Evolutionary conservation across 441 rosid species (phyloP).

Genomic region (Metrosideros polymorpha): DNA sequence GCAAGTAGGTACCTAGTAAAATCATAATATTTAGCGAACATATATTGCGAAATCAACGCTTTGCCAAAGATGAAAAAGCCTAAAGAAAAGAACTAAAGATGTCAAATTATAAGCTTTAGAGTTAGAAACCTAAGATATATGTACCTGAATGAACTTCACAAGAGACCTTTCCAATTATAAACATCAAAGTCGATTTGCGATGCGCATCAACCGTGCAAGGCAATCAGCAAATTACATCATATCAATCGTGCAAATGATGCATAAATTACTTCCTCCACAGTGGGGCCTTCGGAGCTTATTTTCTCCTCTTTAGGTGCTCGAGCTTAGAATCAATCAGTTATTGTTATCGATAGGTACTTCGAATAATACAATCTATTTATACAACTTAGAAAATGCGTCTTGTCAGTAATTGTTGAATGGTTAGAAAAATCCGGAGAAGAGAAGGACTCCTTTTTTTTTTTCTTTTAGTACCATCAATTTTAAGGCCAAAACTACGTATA

Average conservation of each 20-base stretch:
- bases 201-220: neutral
- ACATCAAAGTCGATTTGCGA: neutral
- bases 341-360: accelerated
- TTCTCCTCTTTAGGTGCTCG: accelerated
- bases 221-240: neutral
- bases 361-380: neutral
- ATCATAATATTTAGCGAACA: neutral
- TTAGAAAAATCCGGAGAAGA: too few relatives aligned
- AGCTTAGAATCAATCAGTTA: accelerated
- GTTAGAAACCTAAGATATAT: neutral
- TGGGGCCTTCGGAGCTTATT: accelerated
- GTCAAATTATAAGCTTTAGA: neutral
- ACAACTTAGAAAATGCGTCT: neutral
- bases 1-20: neutral
- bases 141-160: neutral
- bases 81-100: neutral
- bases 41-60: neutral
- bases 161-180: neutral
- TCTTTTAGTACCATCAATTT: neutral
- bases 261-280: neutral
- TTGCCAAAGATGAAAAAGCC: neutral
- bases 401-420: neutral
- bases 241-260: neutral
- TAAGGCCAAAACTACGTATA: neutral
- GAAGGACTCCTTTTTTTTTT: too few relatives aligned